Percentiles rank a stretch among this genome's conserved stretches.
Evolutionary conservation across 208 protist genomes (phyloP).

Genomic region (Leptomonas seymouri): DNA sequence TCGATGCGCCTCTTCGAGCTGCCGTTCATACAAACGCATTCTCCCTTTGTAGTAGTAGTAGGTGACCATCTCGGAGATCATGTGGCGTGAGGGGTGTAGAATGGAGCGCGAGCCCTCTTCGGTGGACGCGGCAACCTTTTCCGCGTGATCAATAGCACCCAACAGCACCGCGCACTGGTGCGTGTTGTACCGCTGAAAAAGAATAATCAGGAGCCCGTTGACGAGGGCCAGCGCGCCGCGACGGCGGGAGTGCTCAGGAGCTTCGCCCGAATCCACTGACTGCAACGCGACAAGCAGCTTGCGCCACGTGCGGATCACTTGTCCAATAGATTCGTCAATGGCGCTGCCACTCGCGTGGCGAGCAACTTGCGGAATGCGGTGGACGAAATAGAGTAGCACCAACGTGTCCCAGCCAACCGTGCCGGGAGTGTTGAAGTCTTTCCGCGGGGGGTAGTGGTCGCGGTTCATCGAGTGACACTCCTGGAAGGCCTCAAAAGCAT

Average conservation of each 20-base stretch:
- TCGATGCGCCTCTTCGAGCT: conserved; percentile 51
- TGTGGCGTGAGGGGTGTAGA: conserved; percentile 75
- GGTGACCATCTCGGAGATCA: conserved; percentile 79
- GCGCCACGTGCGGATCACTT: conserved; percentile 82
- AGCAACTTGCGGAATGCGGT: conserved; percentile 72
- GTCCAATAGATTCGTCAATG: conserved; percentile 66
- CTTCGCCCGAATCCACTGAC: conserved; percentile 54
- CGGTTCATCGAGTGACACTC: conserved; percentile 72
- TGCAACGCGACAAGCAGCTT: conserved; percentile 79
- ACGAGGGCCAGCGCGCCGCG: conserved; percentile 78
- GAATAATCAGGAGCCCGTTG: conserved; percentile 79
- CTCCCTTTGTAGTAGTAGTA: conserved; percentile 84
- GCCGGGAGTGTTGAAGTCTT: conserved; percentile 51
- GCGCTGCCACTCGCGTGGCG: conserved; percentile 59
- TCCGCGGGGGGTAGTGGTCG: conserved; percentile 63
- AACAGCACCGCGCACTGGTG: conserved; percentile 80
- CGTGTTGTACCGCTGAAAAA: conserved; percentile 83
- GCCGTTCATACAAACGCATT: conserved; percentile 72
- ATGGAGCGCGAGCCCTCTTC: conserved; percentile 58
- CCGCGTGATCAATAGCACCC: conserved; percentile 61
- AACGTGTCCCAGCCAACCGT: conserved; percentile 90
- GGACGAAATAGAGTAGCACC: conserved; percentile 79
- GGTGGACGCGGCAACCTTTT: conserved; percentile 41
- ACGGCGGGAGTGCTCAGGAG: conserved; percentile 77
- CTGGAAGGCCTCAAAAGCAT: conserved; percentile 82